Evolutionary conservation across 2,329 filamentous ascomycete genomes (phyloP).

Genomic region (Elsinoe australis): DNA sequence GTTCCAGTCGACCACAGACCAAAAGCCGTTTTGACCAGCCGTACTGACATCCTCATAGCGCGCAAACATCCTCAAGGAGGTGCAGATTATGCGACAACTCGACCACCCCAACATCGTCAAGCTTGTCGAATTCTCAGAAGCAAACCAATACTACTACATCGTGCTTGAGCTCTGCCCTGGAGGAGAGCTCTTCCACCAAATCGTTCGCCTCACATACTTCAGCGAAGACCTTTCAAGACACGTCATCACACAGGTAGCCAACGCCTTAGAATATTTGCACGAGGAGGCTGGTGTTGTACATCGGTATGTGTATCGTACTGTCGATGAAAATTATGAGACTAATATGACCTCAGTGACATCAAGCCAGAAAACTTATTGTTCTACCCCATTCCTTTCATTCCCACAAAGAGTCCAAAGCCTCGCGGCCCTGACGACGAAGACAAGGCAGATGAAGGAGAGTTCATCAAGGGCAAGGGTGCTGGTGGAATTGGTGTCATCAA

Average conservation of each 20-base stretch:
- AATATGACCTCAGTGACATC: conserved; percentile 64
- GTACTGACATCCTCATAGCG: conserved; percentile 55
- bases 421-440: conserved; percentile 86
- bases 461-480: conserved; percentile 68
- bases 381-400: conserved; percentile 73
- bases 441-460: conserved; percentile 94
- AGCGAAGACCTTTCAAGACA: conserved; percentile 92
- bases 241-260: conserved; percentile 91
- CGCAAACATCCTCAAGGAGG: conserved; percentile 96
- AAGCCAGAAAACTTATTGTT: conserved; percentile 97
- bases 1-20: conserved; percentile 22
- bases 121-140: conserved; percentile 88
- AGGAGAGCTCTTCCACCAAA: conserved; percentile 96
- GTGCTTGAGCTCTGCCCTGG: conserved; percentile 90
- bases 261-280: conserved; percentile 86
- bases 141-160: conserved; percentile 93
- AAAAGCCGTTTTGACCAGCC: conserved; percentile 19
- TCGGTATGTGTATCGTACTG: conserved; percentile 55
- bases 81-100: conserved; percentile 95
- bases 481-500: conserved; percentile 94
- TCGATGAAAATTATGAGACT: conserved; percentile 22
- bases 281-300: conserved; percentile 94
- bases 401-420: conserved; percentile 72
- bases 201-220: conserved; percentile 95
- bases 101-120: conserved; percentile 96